phyloP scores from a whole-genome alignment of 768 basidiomycete genomes.

The Phanerochaete carnosa region DNA sequence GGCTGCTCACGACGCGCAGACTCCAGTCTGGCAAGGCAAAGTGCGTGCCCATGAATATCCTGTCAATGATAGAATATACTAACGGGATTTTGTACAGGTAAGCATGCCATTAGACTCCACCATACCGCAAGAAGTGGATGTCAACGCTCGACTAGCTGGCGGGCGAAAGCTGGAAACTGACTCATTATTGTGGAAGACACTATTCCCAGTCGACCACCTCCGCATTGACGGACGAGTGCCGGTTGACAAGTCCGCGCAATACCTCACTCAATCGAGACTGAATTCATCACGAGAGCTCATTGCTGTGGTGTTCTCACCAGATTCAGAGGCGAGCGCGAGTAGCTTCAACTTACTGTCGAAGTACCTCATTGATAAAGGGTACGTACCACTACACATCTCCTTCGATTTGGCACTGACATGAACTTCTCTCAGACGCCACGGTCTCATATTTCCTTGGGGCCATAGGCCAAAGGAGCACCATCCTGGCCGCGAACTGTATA shows the following conservation, averaged over 20 bases:
- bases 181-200: constrained; percentile 67
- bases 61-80: not conserved
- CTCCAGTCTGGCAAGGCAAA: constrained; percentile 72
- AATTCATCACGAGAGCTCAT: constrained; percentile 77
- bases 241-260: constrained; percentile 70
- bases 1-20: constrained; percentile 50
- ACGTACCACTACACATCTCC: constrained; percentile 26
- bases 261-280: constrained; percentile 74
- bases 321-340: constrained; percentile 35
- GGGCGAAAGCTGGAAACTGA: constrained; percentile 57
- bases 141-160: constrained; percentile 76
- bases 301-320: constrained; percentile 69
- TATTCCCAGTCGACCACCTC: constrained; percentile 70
- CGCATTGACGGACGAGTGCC: constrained; percentile 85
- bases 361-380: constrained; percentile 74
- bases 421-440: constrained; percentile 62
- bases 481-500: constrained; percentile 84
- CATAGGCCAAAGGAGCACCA: constrained; percentile 65
- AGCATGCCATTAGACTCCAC: constrained; percentile 78
- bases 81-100: constrained; percentile 43
- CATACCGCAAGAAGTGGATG: constrained; percentile 60
- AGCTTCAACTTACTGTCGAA: constrained; percentile 58
- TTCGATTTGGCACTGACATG: constrained; percentile 3
- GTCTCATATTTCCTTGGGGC: constrained; percentile 86
- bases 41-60: constrained; percentile 36